Percentiles rank a stretch among this genome's conserved stretches.
phyloP scores from a whole-genome alignment of 345 rosid genomes.

The Ceriops decandra region DNA sequence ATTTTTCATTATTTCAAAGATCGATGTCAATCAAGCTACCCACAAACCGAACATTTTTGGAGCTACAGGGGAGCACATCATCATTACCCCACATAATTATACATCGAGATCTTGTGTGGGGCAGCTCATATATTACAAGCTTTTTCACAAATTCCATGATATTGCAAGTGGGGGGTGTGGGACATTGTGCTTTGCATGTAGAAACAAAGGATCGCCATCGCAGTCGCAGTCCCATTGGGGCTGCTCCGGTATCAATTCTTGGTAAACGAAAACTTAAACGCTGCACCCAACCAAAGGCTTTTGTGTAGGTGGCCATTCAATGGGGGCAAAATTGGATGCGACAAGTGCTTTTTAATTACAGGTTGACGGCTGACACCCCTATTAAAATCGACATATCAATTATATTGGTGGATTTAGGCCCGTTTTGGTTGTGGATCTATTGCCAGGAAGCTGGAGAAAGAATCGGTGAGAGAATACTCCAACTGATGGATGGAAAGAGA shows the following conservation, averaged over 20 bases:
- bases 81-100: neutral
- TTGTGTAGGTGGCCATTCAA: too few relatives aligned
- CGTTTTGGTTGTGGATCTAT: conserved; percentile 26
- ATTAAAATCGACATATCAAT: too few relatives aligned
- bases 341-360: too few relatives aligned
- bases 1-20: too few relatives aligned
- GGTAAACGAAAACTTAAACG: too few relatives aligned
- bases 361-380: too few relatives aligned
- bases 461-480: conserved; percentile 50
- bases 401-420: too few relatives aligned
- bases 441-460: conserved; percentile 62
- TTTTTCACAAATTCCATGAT: conserved; percentile 13
- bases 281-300: too few relatives aligned
- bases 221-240: too few relatives aligned
- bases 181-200: conserved; percentile 16
- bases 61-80: neutral
- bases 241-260: too few relatives aligned
- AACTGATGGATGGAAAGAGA: conserved; percentile 73
- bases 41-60: neutral
- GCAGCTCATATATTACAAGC: neutral
- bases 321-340: too few relatives aligned
- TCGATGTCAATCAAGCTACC: neutral
- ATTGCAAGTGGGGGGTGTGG: conserved; percentile 18
- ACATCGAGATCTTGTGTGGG: conserved; percentile 18
- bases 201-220: neutral